phyloP scores from a whole-genome alignment of 179 eudicot species.

The Gypsophila paniculata region DNA sequence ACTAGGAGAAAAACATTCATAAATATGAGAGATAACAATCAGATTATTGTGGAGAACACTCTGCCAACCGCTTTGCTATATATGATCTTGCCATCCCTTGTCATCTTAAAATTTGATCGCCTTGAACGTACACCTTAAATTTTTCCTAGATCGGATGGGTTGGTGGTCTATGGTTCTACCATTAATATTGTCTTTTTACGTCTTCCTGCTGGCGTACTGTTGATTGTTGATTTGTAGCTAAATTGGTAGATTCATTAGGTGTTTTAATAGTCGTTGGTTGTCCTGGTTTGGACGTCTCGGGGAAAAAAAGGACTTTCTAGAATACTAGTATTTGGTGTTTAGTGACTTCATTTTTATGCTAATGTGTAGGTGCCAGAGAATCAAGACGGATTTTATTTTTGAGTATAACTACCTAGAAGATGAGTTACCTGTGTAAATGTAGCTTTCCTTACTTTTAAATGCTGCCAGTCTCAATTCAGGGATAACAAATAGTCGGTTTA shows the following conservation, averaged over 20 bases:
- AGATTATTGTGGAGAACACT: background rate
- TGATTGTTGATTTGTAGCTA: background rate
- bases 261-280: background rate
- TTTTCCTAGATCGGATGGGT: too few species aligned
- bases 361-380: slow-evolving; percentile 82
- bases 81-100: background rate
- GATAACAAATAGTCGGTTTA: background rate
- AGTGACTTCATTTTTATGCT: slow-evolving; percentile 13
- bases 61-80: background rate
- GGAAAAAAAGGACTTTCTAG: background rate
- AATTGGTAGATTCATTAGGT: background rate
- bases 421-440: slow-evolving; percentile 65
- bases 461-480: background rate
- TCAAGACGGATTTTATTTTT: slow-evolving; percentile 82
- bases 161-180: background rate
- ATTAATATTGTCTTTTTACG: background rate
- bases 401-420: slow-evolving; percentile 94
- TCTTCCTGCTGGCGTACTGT: too few species aligned
- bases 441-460: background rate
- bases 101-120: background rate
- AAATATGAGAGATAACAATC: background rate
- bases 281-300: background rate
- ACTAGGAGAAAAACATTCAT: background rate
- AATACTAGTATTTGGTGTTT: background rate
- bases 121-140: background rate